A percentile compares a stretch with the other conserved stretches of the same genome.
These are phyloP conservation scores for Penicillium desertorum DNA, from an alignment of 495 filamentous ascomycete species.

Conservation along the genomic window DNA sequence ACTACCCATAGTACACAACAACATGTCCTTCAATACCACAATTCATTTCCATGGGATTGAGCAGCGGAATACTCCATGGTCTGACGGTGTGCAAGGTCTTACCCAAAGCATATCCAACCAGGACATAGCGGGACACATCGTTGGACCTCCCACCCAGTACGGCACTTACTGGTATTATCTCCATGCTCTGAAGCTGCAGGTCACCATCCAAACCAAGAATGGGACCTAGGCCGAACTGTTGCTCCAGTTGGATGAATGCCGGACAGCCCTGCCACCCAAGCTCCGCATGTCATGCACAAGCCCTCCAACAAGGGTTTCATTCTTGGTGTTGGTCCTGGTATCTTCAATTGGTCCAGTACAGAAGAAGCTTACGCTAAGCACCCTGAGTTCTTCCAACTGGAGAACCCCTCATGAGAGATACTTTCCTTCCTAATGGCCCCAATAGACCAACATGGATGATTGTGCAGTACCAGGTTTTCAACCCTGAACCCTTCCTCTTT, in stretches of 20 bases:
- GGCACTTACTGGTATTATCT: constrained; percentile 47
- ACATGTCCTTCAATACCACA: constrained; percentile 48
- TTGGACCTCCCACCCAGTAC: constrained; percentile 37
- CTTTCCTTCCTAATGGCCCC: constrained; percentile 36
- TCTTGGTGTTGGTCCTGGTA: constrained; percentile 44
- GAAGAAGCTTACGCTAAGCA: constrained; percentile 41
- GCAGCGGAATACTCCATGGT: constrained; percentile 43
- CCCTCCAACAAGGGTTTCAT: constrained; percentile 53
- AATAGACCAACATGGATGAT: constrained; percentile 39
- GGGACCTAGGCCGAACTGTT: constrained; percentile 55
- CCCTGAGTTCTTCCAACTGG: constrained; percentile 46
- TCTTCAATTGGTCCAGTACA: constrained; percentile 45
- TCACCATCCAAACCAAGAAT: constrained; percentile 48
- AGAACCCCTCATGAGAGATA: constrained; percentile 46
- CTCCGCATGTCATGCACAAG: constrained; percentile 56
- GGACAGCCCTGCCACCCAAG: constrained; percentile 26
- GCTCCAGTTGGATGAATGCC: constrained; percentile 34
- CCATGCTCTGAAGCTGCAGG: constrained; percentile 34
- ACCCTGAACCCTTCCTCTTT: constrained; percentile 51
- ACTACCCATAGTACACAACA: constrained; percentile 41
- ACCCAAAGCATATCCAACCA: constrained; percentile 47
- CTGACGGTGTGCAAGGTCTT: constrained; percentile 52
- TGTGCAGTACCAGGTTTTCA: constrained; percentile 50
- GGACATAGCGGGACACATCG: constrained; percentile 48
- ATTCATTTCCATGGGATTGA: constrained; percentile 47